Evolutionary conservation across 768 basidiomycete species (phyloP), one percentile per base, ranked within the genome.

Genomic region (Serpula lacrymans): DNA sequence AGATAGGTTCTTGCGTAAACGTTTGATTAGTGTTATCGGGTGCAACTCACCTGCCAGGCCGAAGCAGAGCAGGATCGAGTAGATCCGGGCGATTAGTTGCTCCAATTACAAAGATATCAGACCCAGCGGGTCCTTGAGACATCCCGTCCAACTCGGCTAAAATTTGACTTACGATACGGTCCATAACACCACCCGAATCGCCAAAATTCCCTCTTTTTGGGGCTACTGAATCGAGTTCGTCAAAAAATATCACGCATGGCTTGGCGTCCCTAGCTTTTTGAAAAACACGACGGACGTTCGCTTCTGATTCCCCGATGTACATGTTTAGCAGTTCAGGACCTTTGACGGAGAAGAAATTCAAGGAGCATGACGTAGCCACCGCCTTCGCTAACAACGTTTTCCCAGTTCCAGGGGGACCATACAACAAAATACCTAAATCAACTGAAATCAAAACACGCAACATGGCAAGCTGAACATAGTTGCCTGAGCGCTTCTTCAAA

Each of bases 271-370:
- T 68, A 20, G 94, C 94, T 10, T 81, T 78, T 57, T 94, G 89
- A 60, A 97, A 97, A 1, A 97, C 82, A 12, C 84, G 73, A 11
- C 96, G 79, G 28, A 99, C 94, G 62, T 98, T 99, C 46, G 97
- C 96, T 62, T 97, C 94, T 9, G 91, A 94, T 64, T 96, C 94
- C 43, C 94, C 94, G 52, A 97, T 95, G 64, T 95, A 97, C 94
- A 97, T 97, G 64, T 95, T 95, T 37, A 96, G 77, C 26, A 97
- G 66, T 55, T 97, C 94, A 3, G 94, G 94, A 0, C 94, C 94
- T 60, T 97, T 96, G 53, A 96, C 81, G n/a, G 91, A 94, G 66
- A 97, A 86, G 64, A 97, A 96, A 60, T 96, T 96, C 49, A 96
- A 74, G 18, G 91, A 85, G 59, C 88, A 96, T 2, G 91, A 90